These are phyloP conservation scores for Scedosporium boydii DNA, from an alignment of 2,329 filamentous ascomycete species.

Conservation along the genomic window DNA sequence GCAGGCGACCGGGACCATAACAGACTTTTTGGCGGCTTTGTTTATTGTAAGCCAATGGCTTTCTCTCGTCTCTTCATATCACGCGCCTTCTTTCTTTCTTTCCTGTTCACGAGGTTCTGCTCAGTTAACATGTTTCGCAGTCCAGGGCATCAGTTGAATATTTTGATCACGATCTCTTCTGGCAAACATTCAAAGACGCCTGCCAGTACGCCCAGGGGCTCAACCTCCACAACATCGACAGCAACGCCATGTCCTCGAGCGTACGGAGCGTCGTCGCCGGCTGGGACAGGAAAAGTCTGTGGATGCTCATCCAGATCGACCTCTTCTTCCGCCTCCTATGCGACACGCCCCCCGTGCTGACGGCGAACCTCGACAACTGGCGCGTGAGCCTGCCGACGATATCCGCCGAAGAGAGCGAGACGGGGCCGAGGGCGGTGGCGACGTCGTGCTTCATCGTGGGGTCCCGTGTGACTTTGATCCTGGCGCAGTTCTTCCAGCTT, in stretches of 20 bases:
- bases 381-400: slow-evolving; percentile 23
- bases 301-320: slow-evolving; percentile 23
- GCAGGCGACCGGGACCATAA: slow-evolving; percentile 20
- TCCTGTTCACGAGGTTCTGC: neutral
- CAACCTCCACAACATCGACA: slow-evolving; percentile 28
- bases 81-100: neutral
- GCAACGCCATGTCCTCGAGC: slow-evolving; percentile 34
- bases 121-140: neutral
- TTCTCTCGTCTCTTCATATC: neutral
- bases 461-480: slow-evolving; percentile 18
- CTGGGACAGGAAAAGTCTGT: slow-evolving; percentile 19
- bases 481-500: slow-evolving; percentile 20
- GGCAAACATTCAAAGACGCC: slow-evolving; percentile 19
- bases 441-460: slow-evolving; percentile 17
- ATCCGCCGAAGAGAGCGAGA: slow-evolving; percentile 12
- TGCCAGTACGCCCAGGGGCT: slow-evolving; percentile 20
- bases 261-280: slow-evolving; percentile 22
- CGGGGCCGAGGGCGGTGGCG: slow-evolving; percentile 13
- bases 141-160: slow-evolving; percentile 19
- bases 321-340: slow-evolving; percentile 20
- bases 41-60: slow-evolving; percentile 13
- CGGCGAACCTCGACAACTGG: slow-evolving; percentile 16
- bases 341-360: slow-evolving; percentile 19
- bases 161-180: slow-evolving; percentile 22
- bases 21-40: slow-evolving; percentile 20